Percentiles rank a stretch among this genome's conserved stretches.
These are phyloP conservation scores for Juglanconis oblonga DNA, from an alignment of 2,329 filamentous ascomycete genomes.

Conservation along the genomic window DNA sequence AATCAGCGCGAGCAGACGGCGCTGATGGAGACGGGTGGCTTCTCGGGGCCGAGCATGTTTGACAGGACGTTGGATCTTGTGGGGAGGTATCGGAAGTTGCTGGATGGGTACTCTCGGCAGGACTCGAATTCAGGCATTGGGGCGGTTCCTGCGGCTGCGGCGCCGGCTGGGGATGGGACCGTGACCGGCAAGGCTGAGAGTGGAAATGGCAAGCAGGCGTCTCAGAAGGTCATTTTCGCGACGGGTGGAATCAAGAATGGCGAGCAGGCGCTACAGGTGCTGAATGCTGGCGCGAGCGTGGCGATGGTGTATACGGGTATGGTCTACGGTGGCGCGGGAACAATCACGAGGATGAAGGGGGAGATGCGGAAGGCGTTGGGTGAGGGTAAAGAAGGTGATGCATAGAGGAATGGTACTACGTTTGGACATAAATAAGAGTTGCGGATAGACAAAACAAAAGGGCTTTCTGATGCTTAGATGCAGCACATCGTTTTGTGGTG, in stretches of 20 bases:
- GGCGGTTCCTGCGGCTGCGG: slow-evolving; percentile 31
- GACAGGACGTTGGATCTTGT: slow-evolving; percentile 76
- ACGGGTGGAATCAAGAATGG: slow-evolving; percentile 91
- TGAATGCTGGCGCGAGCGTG: slow-evolving; percentile 86
- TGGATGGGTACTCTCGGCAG: slow-evolving; percentile 52
- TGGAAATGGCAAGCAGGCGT: slow-evolving; percentile 21
- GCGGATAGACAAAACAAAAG: slow-evolving; percentile 13
- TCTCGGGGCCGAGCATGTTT: slow-evolving; percentile 88
- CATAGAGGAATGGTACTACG: slow-evolving; percentile 1
- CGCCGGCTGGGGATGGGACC: slow-evolving; percentile 32
- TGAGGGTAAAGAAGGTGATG: slow-evolving; percentile 7
- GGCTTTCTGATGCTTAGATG: neutral
- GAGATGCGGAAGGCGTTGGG: slow-evolving; percentile 51
- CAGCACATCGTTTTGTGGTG: neutral
- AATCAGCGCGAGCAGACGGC: slow-evolving; percentile 63
- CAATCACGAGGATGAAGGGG: slow-evolving; percentile 61
- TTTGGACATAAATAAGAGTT: neutral
- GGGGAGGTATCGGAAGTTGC: slow-evolving; percentile 68
- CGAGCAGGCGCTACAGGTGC: slow-evolving; percentile 73
- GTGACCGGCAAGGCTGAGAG: slow-evolving; percentile 28
- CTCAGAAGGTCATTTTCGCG: slow-evolving; percentile 82
- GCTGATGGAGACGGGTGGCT: slow-evolving; percentile 78
- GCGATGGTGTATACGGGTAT: slow-evolving; percentile 87
- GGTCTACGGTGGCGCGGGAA: slow-evolving; percentile 63
- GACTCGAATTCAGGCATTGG: slow-evolving; percentile 25